Conservation (phyloP, 2,329 filamentous ascomycete genomes). For the Parafenestella ontariensis region DNA sequence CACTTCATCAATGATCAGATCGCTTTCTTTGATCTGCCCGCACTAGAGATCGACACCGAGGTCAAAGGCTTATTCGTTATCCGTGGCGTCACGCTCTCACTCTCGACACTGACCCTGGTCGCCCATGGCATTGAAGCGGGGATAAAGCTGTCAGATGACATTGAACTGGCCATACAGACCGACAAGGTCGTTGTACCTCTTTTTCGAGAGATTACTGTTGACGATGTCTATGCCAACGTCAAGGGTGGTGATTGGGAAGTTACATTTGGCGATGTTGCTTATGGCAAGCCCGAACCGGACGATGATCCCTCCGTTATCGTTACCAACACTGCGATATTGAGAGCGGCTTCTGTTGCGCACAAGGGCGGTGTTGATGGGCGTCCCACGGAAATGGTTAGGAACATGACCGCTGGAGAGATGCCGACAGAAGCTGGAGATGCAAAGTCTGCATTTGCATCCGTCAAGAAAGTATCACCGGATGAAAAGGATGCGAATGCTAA, state of each 20-base stretch:
- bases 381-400: slow-evolving; percentile 34
- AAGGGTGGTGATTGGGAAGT: slow-evolving; percentile 62
- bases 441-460: slow-evolving; percentile 47
- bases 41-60: slow-evolving; percentile 62
- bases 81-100: slow-evolving; percentile 59
- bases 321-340: slow-evolving; percentile 55
- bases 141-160: slow-evolving; percentile 60
- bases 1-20: slow-evolving; percentile 62
- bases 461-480: slow-evolving; percentile 55
- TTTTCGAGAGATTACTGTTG: slow-evolving; percentile 59
- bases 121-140: slow-evolving; percentile 63
- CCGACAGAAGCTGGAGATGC: slow-evolving; percentile 40
- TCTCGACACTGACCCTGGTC: slow-evolving; percentile 58
- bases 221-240: slow-evolving; percentile 62
- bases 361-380: slow-evolving; percentile 13
- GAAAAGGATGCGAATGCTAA: slow-evolving; percentile 53
- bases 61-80: slow-evolving; percentile 61
- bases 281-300: slow-evolving; percentile 43
- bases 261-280: slow-evolving; percentile 51
- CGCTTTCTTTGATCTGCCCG: slow-evolving; percentile 58
- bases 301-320: slow-evolving; percentile 52
- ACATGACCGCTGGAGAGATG: slow-evolving; percentile 50
- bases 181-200: slow-evolving; percentile 58
- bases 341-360: slow-evolving; percentile 46
- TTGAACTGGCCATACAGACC: slow-evolving; percentile 60